Evolutionary conservation across 371 early-diverging fungal genomes (phyloP).

Genomic region (Syncephalis plumigaleata): DNA sequence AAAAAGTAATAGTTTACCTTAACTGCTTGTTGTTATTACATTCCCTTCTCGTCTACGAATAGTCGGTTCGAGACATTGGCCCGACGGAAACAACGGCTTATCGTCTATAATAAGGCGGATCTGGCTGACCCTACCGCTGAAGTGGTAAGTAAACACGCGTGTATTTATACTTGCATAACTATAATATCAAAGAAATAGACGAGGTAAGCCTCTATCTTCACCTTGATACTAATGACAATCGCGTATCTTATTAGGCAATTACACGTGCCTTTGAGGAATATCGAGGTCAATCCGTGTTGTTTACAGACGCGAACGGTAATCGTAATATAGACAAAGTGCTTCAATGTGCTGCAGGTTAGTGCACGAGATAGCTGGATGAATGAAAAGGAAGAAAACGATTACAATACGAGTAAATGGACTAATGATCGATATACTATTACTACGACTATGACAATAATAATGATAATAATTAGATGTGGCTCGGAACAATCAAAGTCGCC

Average conservation of each 20-base stretch:
- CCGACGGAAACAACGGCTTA: conserved; percentile 40
- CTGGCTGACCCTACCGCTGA: conserved; percentile 43
- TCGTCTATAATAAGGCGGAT: conserved; percentile 89
- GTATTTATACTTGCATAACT: neutral
- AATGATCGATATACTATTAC: neutral
- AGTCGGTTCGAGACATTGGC: conserved; percentile 59
- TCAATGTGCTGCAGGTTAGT: conserved; percentile 28
- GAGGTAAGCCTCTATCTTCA: neutral
- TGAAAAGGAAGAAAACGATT: neutral
- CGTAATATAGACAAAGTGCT: conserved; percentile 42
- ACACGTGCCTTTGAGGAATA: conserved; percentile 24
- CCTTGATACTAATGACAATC: neutral
- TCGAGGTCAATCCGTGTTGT: conserved; percentile 38
- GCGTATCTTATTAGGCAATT: conserved; percentile 11
- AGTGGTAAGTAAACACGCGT: conserved; percentile 7
- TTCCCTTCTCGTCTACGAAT: conserved; percentile 82
- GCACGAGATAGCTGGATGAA: too few relatives aligned
- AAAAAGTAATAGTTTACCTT: conserved; percentile 7
- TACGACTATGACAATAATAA: neutral
- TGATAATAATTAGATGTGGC: neutral
- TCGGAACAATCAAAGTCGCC: conserved; percentile 4
- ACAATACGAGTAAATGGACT: too few relatives aligned
- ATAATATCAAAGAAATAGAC: neutral
- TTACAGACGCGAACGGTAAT: conserved; percentile 49
- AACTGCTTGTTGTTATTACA: conserved; percentile 21